Evolutionary conservation across 257 asterid species (phyloP).

Genomic region (Plantago elongata): DNA sequence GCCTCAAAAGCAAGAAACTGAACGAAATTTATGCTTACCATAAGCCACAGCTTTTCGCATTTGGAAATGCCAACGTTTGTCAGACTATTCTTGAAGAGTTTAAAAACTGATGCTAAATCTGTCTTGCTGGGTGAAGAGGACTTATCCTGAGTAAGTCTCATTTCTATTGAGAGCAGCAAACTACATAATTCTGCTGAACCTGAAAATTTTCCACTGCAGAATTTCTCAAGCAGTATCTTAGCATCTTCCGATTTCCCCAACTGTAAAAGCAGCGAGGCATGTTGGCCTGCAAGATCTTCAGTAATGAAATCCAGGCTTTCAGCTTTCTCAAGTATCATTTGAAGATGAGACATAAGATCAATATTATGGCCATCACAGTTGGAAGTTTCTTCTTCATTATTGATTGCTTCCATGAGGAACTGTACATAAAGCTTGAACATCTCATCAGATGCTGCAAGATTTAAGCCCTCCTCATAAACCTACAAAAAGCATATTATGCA

Average conservation of each 20-base stretch:
- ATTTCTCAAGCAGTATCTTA: conserved; percentile 43
- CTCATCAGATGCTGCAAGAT: no score
- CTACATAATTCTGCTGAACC: conserved; percentile 59
- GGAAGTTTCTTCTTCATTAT: conserved; percentile 21
- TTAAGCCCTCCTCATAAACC: no score
- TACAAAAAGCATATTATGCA: no score
- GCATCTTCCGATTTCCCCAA: conserved; percentile 59
- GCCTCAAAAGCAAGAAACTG: conserved; percentile 8
- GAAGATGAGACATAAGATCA: conserved; percentile 59
- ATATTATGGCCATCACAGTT: conserved; percentile 25
- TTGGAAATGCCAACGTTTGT: conserved; percentile 45
- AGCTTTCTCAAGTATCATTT: conserved; percentile 62
- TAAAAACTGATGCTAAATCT: conserved; percentile 37
- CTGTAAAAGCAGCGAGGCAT: conserved; percentile 60
- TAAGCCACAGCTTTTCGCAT: conserved; percentile 72
- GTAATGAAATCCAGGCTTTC: conserved; percentile 53
- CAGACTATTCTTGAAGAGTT: conserved; percentile 49
- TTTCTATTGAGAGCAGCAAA: conserved; percentile 58
- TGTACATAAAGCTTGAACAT: no score
- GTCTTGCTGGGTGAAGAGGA: conserved; percentile 39
- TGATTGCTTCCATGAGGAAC: no score
- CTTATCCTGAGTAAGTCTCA: conserved; percentile 32
- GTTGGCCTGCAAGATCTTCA: conserved; percentile 71
- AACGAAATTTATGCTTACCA: conserved; percentile 51
- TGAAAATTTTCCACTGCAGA: conserved; percentile 55